Conservation (phyloP, 495 filamentous ascomycete species). For the Neurospora sublineolata region DNA sequence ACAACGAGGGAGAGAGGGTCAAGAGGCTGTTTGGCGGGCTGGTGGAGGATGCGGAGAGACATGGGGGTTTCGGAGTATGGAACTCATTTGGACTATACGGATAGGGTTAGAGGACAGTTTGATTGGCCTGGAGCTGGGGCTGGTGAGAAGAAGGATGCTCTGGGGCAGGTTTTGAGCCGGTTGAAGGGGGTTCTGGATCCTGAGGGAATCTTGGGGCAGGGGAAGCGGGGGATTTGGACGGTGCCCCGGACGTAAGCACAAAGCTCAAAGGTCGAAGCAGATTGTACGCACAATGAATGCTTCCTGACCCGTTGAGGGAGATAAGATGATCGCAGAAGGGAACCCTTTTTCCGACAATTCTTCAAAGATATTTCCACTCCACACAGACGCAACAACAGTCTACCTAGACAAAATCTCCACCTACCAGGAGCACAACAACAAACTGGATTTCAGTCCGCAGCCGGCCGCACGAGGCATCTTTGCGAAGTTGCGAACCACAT, state of each 20-base stretch:
- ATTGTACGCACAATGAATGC: background rate
- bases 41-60: conserved; percentile 16
- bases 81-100: conserved; percentile 25
- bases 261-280: background rate
- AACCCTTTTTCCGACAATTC: background rate
- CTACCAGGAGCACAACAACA: background rate
- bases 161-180: conserved; percentile 19
- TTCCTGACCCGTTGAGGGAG: background rate
- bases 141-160: conserved; percentile 20
- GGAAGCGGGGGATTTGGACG: conserved; percentile 17
- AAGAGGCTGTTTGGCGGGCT: conserved; percentile 15
- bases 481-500: background rate
- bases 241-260: background rate
- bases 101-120: background rate
- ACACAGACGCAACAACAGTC: background rate
- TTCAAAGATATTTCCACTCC: background rate
- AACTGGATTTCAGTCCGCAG: background rate
- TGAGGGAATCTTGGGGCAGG: conserved; percentile 15
- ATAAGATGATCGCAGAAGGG: background rate
- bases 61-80: conserved; percentile 24
- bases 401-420: background rate
- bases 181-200: conserved; percentile 13
- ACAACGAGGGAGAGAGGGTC: conserved; percentile 17
- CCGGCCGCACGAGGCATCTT: background rate
- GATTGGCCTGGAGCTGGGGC: conserved; percentile 1